A percentile compares a stretch with the other conserved stretches of the same genome.
These are phyloP conservation scores for Trypanosoma cruzi DNA, from an alignment of 208 protist genomes.

Conservation along the genomic window DNA sequence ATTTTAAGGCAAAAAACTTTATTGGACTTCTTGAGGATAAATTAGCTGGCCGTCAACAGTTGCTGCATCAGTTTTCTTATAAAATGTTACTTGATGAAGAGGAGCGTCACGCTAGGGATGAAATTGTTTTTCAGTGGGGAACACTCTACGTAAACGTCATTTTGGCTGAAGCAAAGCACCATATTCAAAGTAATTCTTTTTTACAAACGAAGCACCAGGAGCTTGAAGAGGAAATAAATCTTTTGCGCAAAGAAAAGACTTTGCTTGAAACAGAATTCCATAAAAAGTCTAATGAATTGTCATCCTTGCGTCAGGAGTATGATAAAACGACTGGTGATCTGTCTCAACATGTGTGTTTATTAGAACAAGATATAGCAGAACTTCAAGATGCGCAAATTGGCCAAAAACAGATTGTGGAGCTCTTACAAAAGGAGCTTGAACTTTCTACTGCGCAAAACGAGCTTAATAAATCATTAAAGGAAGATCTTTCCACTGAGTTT, in stretches of 20 bases:
- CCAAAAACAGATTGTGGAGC: conserved; percentile 8
- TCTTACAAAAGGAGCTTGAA: conserved; percentile 19
- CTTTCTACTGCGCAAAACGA: background rate
- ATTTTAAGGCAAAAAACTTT: conserved; percentile 27
- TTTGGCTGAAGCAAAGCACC: background rate
- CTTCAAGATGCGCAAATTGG: conserved; percentile 25
- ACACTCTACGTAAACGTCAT: background rate
- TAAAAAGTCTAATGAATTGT: background rate
- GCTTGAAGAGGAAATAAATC: conserved; percentile 26
- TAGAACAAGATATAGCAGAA: conserved; percentile 21
- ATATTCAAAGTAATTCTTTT: background rate
- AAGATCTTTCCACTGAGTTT: conserved; percentile 55
- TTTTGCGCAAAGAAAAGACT: conserved; percentile 28
- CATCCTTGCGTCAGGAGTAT: background rate
- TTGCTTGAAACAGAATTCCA: conserved; percentile 8
- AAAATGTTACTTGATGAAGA: conserved; percentile 15
- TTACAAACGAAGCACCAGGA: conserved; percentile 24
- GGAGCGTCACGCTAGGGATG: conserved; percentile 4
- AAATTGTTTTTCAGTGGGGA: conserved; percentile 8
- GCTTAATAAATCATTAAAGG: conserved; percentile 19
- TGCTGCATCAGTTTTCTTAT: background rate
- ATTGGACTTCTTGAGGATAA: conserved; percentile 17
- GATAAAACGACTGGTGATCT: conserved; percentile 1
- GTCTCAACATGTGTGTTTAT: conserved; percentile 10
- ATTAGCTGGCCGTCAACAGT: background rate